Evolutionary conservation across 202 grass and related monocot genomes (phyloP).

Genomic region (Musa balbisiana): DNA sequence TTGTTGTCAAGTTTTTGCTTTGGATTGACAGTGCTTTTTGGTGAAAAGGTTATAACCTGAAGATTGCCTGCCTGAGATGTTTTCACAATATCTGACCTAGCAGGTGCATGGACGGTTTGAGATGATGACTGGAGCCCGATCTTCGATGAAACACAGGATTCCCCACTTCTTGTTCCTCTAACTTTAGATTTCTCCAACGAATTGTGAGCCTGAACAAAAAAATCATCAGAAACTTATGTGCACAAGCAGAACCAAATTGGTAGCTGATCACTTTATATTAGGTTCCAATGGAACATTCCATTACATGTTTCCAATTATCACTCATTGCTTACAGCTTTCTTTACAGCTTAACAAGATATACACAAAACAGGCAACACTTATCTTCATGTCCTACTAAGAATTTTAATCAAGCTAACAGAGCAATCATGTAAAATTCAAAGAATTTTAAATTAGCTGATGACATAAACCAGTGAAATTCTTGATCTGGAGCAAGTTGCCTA

Average conservation of each 20-base stretch:
- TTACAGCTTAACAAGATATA: background rate
- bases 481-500: too few relatives aligned
- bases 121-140: conserved; percentile 3
- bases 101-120: background rate
- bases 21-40: background rate
- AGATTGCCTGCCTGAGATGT: background rate
- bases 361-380: too few relatives aligned
- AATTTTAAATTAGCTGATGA: too few relatives aligned
- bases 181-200: conserved; percentile 2
- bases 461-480: too few relatives aligned
- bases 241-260: background rate
- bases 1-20: background rate
- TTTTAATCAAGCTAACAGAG: too few relatives aligned
- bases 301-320: background rate
- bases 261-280: background rate
- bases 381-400: too few relatives aligned
- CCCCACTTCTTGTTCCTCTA: conserved; percentile 3
- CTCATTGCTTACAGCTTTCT: background rate
- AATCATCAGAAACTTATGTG: background rate
- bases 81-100: background rate
- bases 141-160: background rate
- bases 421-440: too few relatives aligned
- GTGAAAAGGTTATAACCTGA: background rate
- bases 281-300: background rate
- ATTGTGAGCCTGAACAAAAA: background rate